These are phyloP conservation scores for Lyophyllum semitale DNA, from an alignment of 768 basidiomycete genomes.

Conservation along the genomic window DNA sequence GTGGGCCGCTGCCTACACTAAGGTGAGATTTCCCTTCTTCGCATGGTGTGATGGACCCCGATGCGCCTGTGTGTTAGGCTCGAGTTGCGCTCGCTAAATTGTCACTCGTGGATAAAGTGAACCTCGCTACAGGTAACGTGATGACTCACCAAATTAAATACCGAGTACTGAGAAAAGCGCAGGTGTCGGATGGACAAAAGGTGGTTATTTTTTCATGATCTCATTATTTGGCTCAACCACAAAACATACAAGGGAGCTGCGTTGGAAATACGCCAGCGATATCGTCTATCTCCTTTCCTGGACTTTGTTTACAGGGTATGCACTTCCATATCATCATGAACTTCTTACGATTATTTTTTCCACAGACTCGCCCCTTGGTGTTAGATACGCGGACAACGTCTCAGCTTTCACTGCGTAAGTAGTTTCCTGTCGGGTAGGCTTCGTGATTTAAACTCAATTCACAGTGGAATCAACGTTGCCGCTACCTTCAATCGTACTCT, in stretches of 20 bases:
- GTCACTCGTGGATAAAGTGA: slow-evolving; percentile 57
- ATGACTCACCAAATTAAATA: background rate
- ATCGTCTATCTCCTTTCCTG: slow-evolving; percentile 47
- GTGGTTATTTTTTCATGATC: slow-evolving; percentile 8
- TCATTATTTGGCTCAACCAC: background rate
- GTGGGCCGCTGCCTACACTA: slow-evolving; percentile 55
- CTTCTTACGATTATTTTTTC: background rate
- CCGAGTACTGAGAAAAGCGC: background rate
- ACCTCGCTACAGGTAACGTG: slow-evolving; percentile 50
- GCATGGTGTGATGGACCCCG: background rate
- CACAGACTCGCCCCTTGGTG: slow-evolving; percentile 50
- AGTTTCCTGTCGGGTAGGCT: background rate
- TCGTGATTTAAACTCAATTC: background rate
- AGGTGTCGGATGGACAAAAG: slow-evolving; percentile 48
- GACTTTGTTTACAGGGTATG: slow-evolving; percentile 51
- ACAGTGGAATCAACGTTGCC: slow-evolving; percentile 51
- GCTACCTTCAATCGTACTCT: slow-evolving; percentile 56
- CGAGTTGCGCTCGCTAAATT: slow-evolving; percentile 48
- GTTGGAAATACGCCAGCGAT: slow-evolving; percentile 54
- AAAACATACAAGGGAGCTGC: slow-evolving; percentile 36
- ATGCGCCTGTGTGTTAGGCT: slow-evolving; percentile 35
- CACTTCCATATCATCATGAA: background rate
- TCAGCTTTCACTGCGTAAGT: slow-evolving; percentile 54
- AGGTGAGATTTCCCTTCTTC: slow-evolving; percentile 32
- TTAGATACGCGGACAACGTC: slow-evolving; percentile 45